Percentiles rank a stretch among this genome's conserved stretches.
Evolutionary conservation across 192 early-diverging fungal genomes (phyloP).

Genomic region (Umbelopsis ramanniana): DNA sequence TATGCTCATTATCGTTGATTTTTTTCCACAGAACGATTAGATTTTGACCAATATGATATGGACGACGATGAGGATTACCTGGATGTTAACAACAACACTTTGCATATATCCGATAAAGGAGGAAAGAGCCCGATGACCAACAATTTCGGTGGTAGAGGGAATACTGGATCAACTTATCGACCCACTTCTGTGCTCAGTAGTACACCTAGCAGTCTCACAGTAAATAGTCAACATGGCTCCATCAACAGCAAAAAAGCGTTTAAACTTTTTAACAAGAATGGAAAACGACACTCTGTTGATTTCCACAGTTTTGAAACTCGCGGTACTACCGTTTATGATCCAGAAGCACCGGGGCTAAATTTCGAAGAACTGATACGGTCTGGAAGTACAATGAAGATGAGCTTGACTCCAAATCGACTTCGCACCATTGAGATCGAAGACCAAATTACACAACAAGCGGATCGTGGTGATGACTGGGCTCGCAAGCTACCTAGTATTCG

Average conservation of each 20-base stretch:
- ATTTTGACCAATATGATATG: slow-evolving; percentile 11
- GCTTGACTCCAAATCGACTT: slow-evolving; percentile 64
- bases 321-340: slow-evolving; percentile 19
- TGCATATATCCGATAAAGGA: not conserved
- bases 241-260: slow-evolving; percentile 33
- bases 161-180: slow-evolving; percentile 24
- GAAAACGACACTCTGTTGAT: slow-evolving; percentile 19
- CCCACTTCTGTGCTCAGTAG: slow-evolving; percentile 37
- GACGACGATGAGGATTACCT: slow-evolving; percentile 25
- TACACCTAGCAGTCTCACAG: slow-evolving; percentile 13
- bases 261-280: slow-evolving; percentile 31
- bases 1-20: too few species aligned
- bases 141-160: slow-evolving; percentile 23
- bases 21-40: not conserved
- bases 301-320: slow-evolving; percentile 20
- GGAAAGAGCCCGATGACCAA: slow-evolving; percentile 16
- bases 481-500: slow-evolving; percentile 10
- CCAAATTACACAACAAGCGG: not conserved
- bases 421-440: slow-evolving; percentile 54
- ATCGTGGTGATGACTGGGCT: slow-evolving; percentile 1
- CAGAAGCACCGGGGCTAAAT: slow-evolving; percentile 30
- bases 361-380: slow-evolving; percentile 60
- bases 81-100: slow-evolving; percentile 9
- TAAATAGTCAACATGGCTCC: slow-evolving; percentile 11
- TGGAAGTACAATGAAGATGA: slow-evolving; percentile 61